Percentiles rank a stretch among this genome's conserved stretches.
Evolutionary conservation across 805 yeast genomes (phyloP).

Genomic region (Candida ascalaphidarum): DNA sequence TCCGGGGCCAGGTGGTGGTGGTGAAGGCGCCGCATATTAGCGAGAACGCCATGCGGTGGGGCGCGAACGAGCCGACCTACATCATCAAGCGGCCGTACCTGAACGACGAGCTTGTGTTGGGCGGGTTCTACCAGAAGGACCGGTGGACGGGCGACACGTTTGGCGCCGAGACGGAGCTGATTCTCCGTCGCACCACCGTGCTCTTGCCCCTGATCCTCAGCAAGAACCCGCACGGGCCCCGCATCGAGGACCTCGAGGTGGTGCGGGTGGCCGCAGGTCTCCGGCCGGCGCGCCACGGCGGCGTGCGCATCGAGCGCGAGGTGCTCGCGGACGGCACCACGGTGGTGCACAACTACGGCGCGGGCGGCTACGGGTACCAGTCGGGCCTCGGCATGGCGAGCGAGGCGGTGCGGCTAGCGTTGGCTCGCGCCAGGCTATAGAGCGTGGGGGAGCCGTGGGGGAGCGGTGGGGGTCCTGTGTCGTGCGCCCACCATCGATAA

Average conservation of each 20-base stretch:
- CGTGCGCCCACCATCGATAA: no score
- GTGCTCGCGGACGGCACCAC: slow-evolving; percentile 17
- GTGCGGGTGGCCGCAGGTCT: slow-evolving; percentile 64
- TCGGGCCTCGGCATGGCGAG: slow-evolving; percentile 56
- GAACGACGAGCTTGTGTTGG: slow-evolving; percentile 59
- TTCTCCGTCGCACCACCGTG: slow-evolving; percentile 47
- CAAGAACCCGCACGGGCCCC: slow-evolving; percentile 18
- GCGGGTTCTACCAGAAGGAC: slow-evolving; percentile 63
- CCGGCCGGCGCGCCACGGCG: slow-evolving; percentile 72
- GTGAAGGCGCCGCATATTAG: slow-evolving; percentile 45
- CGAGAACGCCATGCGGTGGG: slow-evolving; percentile 55
- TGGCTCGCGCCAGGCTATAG: no score
- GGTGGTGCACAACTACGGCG: slow-evolving; percentile 67
- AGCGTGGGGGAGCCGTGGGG: no score
- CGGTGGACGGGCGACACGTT: slow-evolving; percentile 57
- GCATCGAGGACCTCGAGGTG: slow-evolving; percentile 38
- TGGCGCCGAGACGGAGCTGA: slow-evolving; percentile 50
- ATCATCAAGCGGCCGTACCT: slow-evolving; percentile 66
- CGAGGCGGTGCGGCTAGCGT: slow-evolving; percentile 32
- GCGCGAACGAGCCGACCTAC: slow-evolving; percentile 52
- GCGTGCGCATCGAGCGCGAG: slow-evolving; percentile 61
- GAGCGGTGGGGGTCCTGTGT: no score
- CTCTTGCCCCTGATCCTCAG: slow-evolving; percentile 42
- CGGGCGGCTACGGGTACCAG: slow-evolving; percentile 59
- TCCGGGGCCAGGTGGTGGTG: slow-evolving; percentile 75